Evolutionary conservation across 2,329 filamentous ascomycete genomes (phyloP).

Genomic region (Cercospora sesami): DNA sequence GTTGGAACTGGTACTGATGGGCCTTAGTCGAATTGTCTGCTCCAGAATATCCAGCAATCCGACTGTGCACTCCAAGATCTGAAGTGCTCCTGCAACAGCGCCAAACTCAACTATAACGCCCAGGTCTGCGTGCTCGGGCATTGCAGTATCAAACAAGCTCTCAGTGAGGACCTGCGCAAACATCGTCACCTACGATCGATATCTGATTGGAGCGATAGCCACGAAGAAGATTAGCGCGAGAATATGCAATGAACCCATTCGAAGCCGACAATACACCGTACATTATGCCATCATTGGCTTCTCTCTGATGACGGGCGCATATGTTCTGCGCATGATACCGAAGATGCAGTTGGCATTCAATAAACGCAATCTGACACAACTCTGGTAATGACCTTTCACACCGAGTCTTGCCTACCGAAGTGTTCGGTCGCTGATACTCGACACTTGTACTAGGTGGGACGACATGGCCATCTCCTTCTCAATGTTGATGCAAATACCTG

Average conservation of each 20-base stretch:
- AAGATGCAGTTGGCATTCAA: slow-evolving; percentile 15
- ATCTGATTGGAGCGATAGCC: slow-evolving; percentile 1
- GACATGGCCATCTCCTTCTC: slow-evolving; percentile 22
- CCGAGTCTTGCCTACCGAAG: neutral
- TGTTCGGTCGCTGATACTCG: neutral
- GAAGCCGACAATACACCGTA: neutral
- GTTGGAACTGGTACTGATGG: neutral
- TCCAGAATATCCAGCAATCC: slow-evolving; percentile 13
- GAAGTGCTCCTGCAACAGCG: slow-evolving; percentile 17
- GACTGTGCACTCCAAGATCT: slow-evolving; percentile 13
- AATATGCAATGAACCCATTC: slow-evolving; percentile 19
- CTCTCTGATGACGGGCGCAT: slow-evolving; percentile 11
- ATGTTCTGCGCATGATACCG: slow-evolving; percentile 17
- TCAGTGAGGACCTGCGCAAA: slow-evolving; percentile 7
- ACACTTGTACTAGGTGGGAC: slow-evolving; percentile 19
- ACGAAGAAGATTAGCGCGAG: slow-evolving; percentile 21
- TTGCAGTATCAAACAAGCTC: slow-evolving; percentile 16
- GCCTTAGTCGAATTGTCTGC: slow-evolving; percentile 14
- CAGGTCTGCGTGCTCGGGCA: slow-evolving; percentile 15
- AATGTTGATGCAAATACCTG: slow-evolving; percentile 12
- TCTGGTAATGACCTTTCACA: neutral
- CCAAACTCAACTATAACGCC: neutral
- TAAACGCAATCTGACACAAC: neutral
- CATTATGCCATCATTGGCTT: slow-evolving; percentile 14
- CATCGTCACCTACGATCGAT: neutral